Base-by-base conservation (phyloP, 1,139 yeast species). In the Eremothecium gossypii region DNA sequence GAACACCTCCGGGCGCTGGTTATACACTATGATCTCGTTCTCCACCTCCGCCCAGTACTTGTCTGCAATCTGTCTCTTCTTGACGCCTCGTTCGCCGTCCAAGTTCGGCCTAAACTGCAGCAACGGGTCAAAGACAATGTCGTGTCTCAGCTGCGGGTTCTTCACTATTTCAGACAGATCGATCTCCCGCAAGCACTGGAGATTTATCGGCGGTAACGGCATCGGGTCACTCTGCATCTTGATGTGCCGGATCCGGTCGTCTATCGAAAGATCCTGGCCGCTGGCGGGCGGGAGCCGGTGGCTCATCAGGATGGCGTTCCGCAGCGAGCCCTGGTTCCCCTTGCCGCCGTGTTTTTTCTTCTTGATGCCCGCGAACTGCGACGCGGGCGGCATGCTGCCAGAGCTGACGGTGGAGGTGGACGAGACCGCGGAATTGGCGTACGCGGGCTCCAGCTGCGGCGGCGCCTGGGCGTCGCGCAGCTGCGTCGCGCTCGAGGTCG, bases 61-160 rank as follows among this genome's bases (percentile, higher is more conserved):
- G 56, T 83, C 94, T 39, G 87, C 81, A 36, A 81, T 70, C 44
- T 73, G 65, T 61, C 80, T 81, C 70, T 86, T 85, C 48, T 87
- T 73, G 52, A 78, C 71, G 31, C 95, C 96, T 43, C 95, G 69
- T 63, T 85, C 95, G 41, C 96, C 95, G 62, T 87, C 95, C 52
- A 86, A 68, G 60, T 89, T 84, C 33, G 96, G 96, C 53, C 96
- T 73, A 63, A 87, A 87, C 67, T 87, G 96, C 46, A 89, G 71
- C 58, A 84, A 86, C 12, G 96, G 95, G 65, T 89, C 96, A 60
- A 89, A 89, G 26, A 86, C 72, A 45, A 89, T 85, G 59, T 89
- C 97, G 61, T 89, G 97, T 49, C 97, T 76, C 45, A 89, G 70
- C 63, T 86, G 96, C 7, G 96, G 96, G 63, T 89, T 89, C 59